phyloP scores from a whole-genome alignment of 2,329 filamentous ascomycete species.

The Grosmannia serpens region DNA sequence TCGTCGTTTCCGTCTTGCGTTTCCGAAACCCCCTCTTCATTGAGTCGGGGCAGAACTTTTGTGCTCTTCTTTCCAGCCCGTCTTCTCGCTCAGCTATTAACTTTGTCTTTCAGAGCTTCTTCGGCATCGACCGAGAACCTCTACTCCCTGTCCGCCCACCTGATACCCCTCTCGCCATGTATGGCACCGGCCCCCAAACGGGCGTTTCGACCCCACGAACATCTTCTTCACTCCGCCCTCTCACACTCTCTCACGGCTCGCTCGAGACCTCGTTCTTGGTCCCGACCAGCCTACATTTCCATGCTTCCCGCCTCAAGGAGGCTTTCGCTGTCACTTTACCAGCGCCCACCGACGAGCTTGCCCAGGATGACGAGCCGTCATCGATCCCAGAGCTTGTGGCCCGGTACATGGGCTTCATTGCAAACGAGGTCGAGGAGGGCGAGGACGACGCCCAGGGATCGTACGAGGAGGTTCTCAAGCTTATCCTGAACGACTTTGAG shows the following conservation, averaged over 20 bases:
- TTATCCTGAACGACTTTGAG: conserved; percentile 93
- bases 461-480: conserved; percentile 84
- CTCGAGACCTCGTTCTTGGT: conserved; percentile 95
- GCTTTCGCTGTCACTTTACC: conserved; percentile 78
- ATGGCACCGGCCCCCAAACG: conserved; percentile 76
- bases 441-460: conserved; percentile 83
- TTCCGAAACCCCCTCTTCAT: conserved; percentile 13
- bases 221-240: conserved; percentile 79
- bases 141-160: conserved; percentile 4
- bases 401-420: conserved; percentile 84
- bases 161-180: conserved; percentile 55
- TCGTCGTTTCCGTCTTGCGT: not conserved
- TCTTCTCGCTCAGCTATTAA: not conserved
- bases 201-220: conserved; percentile 95
- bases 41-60: conserved; percentile 12
- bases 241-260: conserved; percentile 83
- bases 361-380: conserved; percentile 97
- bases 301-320: conserved; percentile 88
- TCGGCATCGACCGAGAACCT: not conserved
- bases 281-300: conserved; percentile 90
- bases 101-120: not conserved
- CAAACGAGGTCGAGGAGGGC: conserved; percentile 78
- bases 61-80: conserved; percentile 1
- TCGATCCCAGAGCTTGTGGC: conserved; percentile 87
- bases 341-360: conserved; percentile 87